These are phyloP conservation scores for Leucosporidium yakuticum DNA, from an alignment of 768 basidiomycete genomes.

Conservation along the genomic window DNA sequence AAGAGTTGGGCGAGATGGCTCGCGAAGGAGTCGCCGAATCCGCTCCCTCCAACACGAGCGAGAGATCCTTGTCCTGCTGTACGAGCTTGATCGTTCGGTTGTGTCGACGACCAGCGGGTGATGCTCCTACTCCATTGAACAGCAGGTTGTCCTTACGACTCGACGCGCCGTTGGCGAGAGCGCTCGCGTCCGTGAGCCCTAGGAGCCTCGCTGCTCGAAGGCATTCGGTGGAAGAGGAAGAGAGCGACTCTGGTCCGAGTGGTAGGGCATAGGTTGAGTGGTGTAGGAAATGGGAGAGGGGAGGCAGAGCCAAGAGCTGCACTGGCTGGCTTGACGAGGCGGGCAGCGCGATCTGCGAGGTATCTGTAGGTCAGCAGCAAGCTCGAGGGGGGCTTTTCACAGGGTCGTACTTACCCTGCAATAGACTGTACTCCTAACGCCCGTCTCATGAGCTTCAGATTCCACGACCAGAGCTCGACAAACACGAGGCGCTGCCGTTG, in stretches of 20 bases:
- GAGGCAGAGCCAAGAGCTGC: background rate
- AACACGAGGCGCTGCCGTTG: background rate
- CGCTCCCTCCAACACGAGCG: background rate
- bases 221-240: background rate
- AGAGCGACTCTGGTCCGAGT: background rate
- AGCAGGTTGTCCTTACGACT: too few species aligned
- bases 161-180: too few species aligned
- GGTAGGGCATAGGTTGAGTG: background rate
- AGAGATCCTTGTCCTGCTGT: background rate
- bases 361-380: too few species aligned
- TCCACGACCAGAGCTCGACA: conserved; percentile 9
- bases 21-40: background rate
- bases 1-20: background rate
- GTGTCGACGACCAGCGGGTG: background rate
- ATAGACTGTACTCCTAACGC: background rate
- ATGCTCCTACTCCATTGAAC: background rate
- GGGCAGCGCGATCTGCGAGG: background rate
- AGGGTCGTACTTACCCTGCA: conserved; percentile 19
- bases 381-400: too few species aligned
- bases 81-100: background rate
- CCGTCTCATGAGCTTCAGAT: background rate
- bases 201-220: too few species aligned
- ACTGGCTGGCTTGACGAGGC: background rate
- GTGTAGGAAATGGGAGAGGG: background rate
- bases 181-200: too few species aligned